Percentiles rank a stretch among this genome's conserved stretches.
Conservation (phyloP, 2,329 filamentous ascomycete genomes). For the Paracorniculantispora psalliotae region DNA sequence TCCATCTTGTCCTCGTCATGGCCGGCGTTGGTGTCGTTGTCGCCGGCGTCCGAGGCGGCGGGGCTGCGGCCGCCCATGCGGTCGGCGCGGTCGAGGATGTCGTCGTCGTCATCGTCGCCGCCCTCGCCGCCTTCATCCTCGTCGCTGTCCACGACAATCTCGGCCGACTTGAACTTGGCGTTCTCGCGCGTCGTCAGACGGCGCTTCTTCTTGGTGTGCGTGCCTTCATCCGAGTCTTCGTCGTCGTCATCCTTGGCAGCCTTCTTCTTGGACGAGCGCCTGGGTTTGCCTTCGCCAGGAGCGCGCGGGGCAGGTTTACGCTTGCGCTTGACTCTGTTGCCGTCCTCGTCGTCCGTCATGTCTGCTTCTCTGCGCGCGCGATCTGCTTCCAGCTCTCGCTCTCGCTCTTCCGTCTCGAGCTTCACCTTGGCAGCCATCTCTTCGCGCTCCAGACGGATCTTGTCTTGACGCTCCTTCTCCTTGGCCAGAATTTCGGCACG, state of each 20-base stretch:
- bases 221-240: conserved; percentile 34
- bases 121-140: conserved; percentile 37
- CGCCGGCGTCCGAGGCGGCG: conserved; percentile 28
- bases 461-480: conserved; percentile 69
- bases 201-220: conserved; percentile 57
- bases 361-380: conserved; percentile 61
- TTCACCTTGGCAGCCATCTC: conserved; percentile 73
- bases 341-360: conserved; percentile 74
- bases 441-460: conserved; percentile 81
- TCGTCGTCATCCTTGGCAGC: conserved; percentile 37
- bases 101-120: conserved; percentile 28
- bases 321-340: conserved; percentile 75
- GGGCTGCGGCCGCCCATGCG: conserved; percentile 34
- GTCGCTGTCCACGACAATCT: conserved; percentile 76
- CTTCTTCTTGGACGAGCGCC: conserved; percentile 41
- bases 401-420: conserved; percentile 64
- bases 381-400: conserved; percentile 53
- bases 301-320: conserved; percentile 48
- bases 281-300: conserved; percentile 38
- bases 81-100: conserved; percentile 43
- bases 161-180: conserved; percentile 77
- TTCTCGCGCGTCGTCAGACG: conserved; percentile 48
- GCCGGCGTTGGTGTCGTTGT: conserved; percentile 20
- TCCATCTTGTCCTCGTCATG: conserved; percentile 45
- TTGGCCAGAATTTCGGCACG: conserved; percentile 61